Conservation (phyloP, 495 filamentous ascomycete genomes). For the Trichoderma virens region DNA sequence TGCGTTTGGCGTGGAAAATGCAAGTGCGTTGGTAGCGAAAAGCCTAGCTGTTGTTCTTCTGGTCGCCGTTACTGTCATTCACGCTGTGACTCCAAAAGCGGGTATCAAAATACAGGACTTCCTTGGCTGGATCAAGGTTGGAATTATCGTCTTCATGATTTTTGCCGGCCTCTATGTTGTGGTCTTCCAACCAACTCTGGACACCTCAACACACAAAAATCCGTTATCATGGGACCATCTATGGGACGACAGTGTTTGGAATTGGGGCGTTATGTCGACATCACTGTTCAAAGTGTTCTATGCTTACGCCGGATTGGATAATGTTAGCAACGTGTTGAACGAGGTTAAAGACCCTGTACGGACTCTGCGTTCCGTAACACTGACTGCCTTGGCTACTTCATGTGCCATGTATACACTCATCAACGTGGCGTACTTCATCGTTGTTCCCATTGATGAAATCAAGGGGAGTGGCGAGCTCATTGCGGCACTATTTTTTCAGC, state of each 20-base stretch:
- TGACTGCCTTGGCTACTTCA: slow-evolving; percentile 52
- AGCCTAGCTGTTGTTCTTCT: slow-evolving; percentile 55
- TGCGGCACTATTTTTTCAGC: slow-evolving; percentile 59
- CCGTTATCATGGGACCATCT: slow-evolving; percentile 28
- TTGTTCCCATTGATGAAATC: slow-evolving; percentile 61
- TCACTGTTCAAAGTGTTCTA: slow-evolving; percentile 68
- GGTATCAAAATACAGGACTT: slow-evolving; percentile 60
- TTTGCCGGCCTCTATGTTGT: slow-evolving; percentile 50
- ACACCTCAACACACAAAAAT: neutral
- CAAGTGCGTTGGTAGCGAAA: slow-evolving; percentile 45
- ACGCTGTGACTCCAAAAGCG: slow-evolving; percentile 51
- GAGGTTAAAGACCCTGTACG: slow-evolving; percentile 63
- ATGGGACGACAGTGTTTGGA: slow-evolving; percentile 50
- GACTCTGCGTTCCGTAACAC: slow-evolving; percentile 57
- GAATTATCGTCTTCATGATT: slow-evolving; percentile 57
- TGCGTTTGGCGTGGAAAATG: slow-evolving; percentile 44
- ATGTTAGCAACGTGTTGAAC: slow-evolving; percentile 69
- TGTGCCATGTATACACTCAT: slow-evolving; percentile 58
- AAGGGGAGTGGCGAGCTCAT: slow-evolving; percentile 60
- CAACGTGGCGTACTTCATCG: slow-evolving; percentile 63
- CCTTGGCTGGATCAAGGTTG: slow-evolving; percentile 59
- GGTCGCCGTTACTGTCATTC: slow-evolving; percentile 52
- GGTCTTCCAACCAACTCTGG: slow-evolving; percentile 23
- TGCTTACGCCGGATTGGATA: slow-evolving; percentile 59
- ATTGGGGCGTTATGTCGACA: slow-evolving; percentile 48